phyloP scores from a whole-genome alignment of 1,284 basidiomycete species.

The Bondarzewia mesenterica region DNA sequence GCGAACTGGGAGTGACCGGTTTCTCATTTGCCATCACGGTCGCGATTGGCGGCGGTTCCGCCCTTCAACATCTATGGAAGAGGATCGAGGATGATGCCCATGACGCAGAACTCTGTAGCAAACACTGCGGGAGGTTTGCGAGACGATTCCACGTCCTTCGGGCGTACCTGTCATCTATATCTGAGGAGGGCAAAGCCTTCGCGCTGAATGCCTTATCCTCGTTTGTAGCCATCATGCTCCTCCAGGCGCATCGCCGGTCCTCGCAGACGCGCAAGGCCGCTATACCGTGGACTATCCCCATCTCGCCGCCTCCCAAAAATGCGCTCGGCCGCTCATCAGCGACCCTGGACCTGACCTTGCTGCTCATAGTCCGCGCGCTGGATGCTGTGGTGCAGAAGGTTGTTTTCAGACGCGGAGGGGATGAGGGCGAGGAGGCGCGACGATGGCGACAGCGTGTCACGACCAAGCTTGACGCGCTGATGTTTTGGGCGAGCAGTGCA shows the following conservation, averaged over 20 bases:
- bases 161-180: slow-evolving; percentile 16
- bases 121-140: neutral
- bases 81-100: slow-evolving; percentile 18
- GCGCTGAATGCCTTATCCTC: slow-evolving; percentile 50
- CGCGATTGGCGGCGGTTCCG: slow-evolving; percentile 54
- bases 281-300: slow-evolving; percentile 13
- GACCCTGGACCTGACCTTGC: slow-evolving; percentile 61
- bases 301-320: neutral
- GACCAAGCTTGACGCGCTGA: slow-evolving; percentile 50
- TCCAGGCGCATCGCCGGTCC: slow-evolving; percentile 37
- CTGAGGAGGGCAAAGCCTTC: slow-evolving; percentile 42
- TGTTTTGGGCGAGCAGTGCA: slow-evolving; percentile 70
- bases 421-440: slow-evolving; percentile 14
- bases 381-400: slow-evolving; percentile 49
- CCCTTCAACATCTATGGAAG: slow-evolving; percentile 40
- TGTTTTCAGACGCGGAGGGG: slow-evolving; percentile 27
- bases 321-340: slow-evolving; percentile 29
- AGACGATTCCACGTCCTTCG: neutral
- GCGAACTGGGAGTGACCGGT: slow-evolving; percentile 50
- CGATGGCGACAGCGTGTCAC: slow-evolving; percentile 25
- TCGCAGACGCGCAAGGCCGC: slow-evolving; percentile 2
- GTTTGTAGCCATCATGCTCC: slow-evolving; percentile 43
- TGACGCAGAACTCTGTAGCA: neutral
- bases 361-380: slow-evolving; percentile 62
- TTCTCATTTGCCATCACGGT: slow-evolving; percentile 62